Evolutionary conservation across 2,329 filamentous ascomycete species (phyloP).

Genomic region (Ophiostoma triangulosporum): DNA sequence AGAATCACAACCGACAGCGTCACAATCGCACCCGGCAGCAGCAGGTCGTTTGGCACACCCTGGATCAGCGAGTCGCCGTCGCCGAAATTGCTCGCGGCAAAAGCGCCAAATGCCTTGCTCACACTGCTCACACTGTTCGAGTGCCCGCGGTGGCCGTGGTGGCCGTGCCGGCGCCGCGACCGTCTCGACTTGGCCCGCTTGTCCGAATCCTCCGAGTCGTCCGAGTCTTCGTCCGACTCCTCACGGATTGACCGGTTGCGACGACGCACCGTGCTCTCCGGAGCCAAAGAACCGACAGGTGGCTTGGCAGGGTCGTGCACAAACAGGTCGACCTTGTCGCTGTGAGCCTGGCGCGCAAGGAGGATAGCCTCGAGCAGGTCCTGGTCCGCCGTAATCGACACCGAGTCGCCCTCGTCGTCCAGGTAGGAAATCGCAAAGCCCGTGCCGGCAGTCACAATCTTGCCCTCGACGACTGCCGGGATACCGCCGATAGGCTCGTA

Average conservation of each 20-base stretch:
- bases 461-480: constrained; percentile 66
- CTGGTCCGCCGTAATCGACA: constrained; percentile 91
- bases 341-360: constrained; percentile 60
- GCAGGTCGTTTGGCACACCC: constrained; percentile 84
- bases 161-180: constrained; percentile 16
- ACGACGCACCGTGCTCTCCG: constrained; percentile 13
- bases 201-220: constrained; percentile 38
- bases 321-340: constrained; percentile 93
- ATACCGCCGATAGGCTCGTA: constrained; percentile 71
- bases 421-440: constrained; percentile 92
- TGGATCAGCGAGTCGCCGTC: constrained; percentile 61
- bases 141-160: constrained; percentile 15
- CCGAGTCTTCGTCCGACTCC: constrained; percentile 19
- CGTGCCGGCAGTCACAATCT: constrained; percentile 54
- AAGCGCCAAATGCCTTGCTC: constrained; percentile 10
- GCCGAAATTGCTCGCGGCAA: constrained; percentile 7
- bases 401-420: constrained; percentile 91
- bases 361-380: constrained; percentile 84
- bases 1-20: constrained; percentile 91
- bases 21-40: constrained; percentile 87
- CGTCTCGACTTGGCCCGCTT: constrained; percentile 19
- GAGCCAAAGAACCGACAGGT: constrained; percentile 46
- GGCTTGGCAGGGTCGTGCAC: constrained; percentile 87
- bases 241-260: constrained; percentile 28
- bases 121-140: constrained; percentile 5